phyloP scores from a whole-genome alignment of 139 green algal species.

The Coelastrella sp. region DNA sequence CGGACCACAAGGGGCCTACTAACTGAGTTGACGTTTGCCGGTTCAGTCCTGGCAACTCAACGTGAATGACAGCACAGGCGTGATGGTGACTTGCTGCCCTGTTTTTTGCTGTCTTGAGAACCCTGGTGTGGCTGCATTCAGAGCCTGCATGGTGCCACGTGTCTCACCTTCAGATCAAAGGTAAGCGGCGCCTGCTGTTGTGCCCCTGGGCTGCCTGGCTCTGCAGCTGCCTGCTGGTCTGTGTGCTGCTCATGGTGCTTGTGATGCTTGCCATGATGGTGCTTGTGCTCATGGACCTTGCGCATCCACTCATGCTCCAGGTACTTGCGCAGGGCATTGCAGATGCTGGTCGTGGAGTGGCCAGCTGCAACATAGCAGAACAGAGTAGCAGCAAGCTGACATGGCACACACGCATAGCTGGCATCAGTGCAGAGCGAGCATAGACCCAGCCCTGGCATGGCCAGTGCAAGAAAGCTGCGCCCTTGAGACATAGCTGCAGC shows the following conservation, averaged over 20 bases:
- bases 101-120: too few species aligned
- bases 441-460: too few species aligned
- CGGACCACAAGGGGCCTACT: too few species aligned
- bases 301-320: conserved; percentile 67
- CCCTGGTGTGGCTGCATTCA: too few species aligned
- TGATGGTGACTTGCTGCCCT: too few species aligned
- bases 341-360: conserved; percentile 56
- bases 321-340: conserved; percentile 71
- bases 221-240: background rate
- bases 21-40: too few species aligned
- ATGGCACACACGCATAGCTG: background rate
- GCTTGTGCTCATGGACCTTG: conserved; percentile 39
- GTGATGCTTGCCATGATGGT: conserved; percentile 22
- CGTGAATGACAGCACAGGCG: too few species aligned
- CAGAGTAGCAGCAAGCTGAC: background rate
- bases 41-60: too few species aligned
- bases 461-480: too few species aligned
- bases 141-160: too few species aligned
- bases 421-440: background rate
- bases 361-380: conserved; percentile 52
- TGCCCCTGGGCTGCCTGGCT: background rate
- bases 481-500: too few species aligned
- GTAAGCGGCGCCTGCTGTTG: background rate
- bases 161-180: background rate
- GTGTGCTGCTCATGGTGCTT: conserved; percentile 39